Evolutionary conservation across 163 green algal species (phyloP).

Genomic region (Scenedesmus sp.): DNA sequence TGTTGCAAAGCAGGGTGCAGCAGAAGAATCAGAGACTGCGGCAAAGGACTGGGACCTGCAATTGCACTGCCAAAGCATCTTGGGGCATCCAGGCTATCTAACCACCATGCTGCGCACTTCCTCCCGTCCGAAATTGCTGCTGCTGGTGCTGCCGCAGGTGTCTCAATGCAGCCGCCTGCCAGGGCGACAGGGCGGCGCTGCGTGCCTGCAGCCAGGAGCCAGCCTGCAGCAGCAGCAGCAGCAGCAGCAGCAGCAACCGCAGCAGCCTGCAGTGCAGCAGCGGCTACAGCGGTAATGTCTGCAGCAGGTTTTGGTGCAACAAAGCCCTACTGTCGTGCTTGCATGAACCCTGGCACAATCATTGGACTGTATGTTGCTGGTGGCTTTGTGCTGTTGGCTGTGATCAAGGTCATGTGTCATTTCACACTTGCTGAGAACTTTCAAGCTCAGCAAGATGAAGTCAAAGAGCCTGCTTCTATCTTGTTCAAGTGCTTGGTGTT

Average conservation of each 20-base stretch:
- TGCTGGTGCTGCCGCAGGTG: neutral
- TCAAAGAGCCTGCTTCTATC: neutral
- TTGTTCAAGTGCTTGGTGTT: neutral
- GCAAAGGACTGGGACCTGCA: too few relatives aligned
- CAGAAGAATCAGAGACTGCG: too few relatives aligned
- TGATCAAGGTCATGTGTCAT: constrained; percentile 35
- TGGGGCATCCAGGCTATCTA: too few relatives aligned
- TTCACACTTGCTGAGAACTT: constrained; percentile 10
- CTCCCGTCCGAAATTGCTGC: too few relatives aligned
- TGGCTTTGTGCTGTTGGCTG: neutral
- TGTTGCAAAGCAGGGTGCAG: too few relatives aligned
- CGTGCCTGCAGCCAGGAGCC: neutral
- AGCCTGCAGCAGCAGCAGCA: neutral
- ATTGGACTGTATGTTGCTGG: constrained; percentile 12
- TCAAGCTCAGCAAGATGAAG: neutral
- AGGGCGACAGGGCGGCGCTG: neutral
- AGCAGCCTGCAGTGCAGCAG: neutral
- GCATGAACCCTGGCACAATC: neutral
- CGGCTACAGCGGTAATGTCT: neutral
- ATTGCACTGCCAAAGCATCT: too few relatives aligned
- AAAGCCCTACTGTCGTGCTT: neutral
- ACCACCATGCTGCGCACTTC: too few relatives aligned
- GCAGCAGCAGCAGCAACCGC: too few relatives aligned
- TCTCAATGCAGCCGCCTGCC: neutral
- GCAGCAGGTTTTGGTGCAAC: neutral